Percentiles rank a stretch among this genome's conserved stretches.
Evolutionary conservation across 805 yeast genomes (phyloP).

Genomic region (Ogataea salicorniae): DNA sequence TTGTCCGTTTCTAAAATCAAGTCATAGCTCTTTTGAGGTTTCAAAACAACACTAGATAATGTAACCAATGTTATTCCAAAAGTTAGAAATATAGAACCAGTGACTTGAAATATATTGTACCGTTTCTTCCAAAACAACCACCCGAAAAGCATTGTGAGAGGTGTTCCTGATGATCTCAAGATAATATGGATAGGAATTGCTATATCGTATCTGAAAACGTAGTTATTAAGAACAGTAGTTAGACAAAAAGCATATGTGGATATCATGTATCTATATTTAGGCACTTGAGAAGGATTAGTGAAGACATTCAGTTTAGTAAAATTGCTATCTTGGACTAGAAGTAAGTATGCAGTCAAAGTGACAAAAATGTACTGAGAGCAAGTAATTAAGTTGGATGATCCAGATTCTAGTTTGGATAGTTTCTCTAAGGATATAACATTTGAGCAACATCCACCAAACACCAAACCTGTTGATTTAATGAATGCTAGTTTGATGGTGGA

Average conservation of each 20-base stretch:
- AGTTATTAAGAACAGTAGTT: conserved; percentile 50
- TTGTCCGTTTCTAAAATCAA: too few species aligned
- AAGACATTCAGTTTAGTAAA: conserved; percentile 16
- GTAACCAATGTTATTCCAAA: conserved; percentile 48
- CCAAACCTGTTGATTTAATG: conserved; percentile 24
- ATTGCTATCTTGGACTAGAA: conserved; percentile 21
- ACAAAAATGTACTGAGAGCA: conserved; percentile 53
- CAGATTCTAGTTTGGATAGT: conserved; percentile 34
- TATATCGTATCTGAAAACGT: conserved; percentile 50
- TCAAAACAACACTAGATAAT: conserved; percentile 8
- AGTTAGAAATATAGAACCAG: conserved; percentile 47
- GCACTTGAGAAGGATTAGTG: conserved; percentile 33
- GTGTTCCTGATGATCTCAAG: conserved; percentile 59
- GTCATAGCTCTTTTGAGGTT: too few species aligned
- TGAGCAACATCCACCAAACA: conserved; percentile 72
- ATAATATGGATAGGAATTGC: conserved; percentile 66
- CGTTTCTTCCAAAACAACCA: conserved; percentile 38
- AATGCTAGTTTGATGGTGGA: neutral
- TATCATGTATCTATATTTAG: conserved; percentile 38
- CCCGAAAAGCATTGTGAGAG: conserved; percentile 57
- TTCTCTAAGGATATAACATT: conserved; percentile 62
- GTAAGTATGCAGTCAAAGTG: conserved; percentile 36
- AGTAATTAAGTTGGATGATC: conserved; percentile 49
- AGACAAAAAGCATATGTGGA: conserved; percentile 47
- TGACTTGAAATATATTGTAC: conserved; percentile 42